A percentile compares a stretch with the other conserved stretches of the same genome.
Conservation (phyloP, 78 protist genomes). For the Chrysochromulina parva region DNA sequence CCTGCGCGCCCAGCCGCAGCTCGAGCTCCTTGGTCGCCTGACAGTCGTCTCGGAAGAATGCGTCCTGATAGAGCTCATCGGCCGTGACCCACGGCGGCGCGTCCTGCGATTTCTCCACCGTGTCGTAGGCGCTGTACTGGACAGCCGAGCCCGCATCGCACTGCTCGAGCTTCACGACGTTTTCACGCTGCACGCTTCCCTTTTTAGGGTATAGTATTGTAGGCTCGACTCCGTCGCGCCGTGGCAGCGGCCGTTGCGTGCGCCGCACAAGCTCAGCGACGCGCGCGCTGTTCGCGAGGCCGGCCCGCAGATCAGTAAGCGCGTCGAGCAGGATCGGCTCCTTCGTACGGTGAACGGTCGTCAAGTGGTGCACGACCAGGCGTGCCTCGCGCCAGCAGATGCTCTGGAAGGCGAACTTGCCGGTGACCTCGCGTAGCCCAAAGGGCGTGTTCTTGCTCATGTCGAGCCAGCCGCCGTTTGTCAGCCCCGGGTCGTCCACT, state of each 20-base stretch:
- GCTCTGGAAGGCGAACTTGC: slow-evolving; percentile 25
- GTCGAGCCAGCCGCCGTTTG: slow-evolving; percentile 1
- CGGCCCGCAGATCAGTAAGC: slow-evolving; percentile 10
- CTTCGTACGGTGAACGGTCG: neutral
- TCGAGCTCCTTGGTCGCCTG: neutral
- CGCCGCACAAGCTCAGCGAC: neutral
- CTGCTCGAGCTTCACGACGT: neutral
- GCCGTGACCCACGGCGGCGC: neutral
- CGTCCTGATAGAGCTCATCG: neutral
- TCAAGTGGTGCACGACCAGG: neutral
- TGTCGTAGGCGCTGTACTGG: neutral
- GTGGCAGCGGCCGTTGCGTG: neutral
- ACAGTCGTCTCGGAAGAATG: neutral
- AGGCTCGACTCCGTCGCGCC: slow-evolving; percentile 16
- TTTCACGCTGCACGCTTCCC: neutral
- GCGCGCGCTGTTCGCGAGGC: neutral
- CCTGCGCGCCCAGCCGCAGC: slow-evolving; percentile 63
- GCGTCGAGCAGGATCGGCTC: slow-evolving; percentile 17
- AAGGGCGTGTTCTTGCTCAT: neutral
- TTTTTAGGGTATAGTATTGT: neutral
- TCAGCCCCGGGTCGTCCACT: neutral
- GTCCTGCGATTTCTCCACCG: neutral
- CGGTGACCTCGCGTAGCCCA: neutral
- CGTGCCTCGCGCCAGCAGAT: slow-evolving; percentile 12
- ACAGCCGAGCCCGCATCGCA: neutral